phyloP scores from a whole-genome alignment of 163 green algal species.

The Scenedesmus sp. region DNA sequence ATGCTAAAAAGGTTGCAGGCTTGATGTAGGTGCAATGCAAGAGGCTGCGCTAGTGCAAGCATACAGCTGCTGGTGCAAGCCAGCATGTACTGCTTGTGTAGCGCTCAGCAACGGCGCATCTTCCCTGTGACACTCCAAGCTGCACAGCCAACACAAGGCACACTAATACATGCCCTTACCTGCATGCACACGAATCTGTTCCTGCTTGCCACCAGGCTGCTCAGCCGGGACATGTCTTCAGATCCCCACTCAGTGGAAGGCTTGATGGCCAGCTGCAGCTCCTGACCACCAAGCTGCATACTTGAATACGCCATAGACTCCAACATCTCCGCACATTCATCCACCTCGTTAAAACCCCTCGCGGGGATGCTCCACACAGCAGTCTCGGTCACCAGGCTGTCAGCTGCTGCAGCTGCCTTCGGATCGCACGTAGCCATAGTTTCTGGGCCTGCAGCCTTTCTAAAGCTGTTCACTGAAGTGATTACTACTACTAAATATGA shows the following conservation, averaged over 20 bases:
- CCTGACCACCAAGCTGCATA: not conserved
- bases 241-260: constrained; percentile 10
- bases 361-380: not conserved
- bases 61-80: not conserved
- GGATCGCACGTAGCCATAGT: not conserved
- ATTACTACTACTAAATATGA: constrained; percentile 9
- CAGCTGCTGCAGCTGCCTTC: not conserved
- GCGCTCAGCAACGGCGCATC: not conserved
- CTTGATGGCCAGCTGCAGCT: constrained; percentile 18
- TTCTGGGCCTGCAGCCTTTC: not conserved
- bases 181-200: constrained; percentile 61
- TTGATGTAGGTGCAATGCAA: not conserved
- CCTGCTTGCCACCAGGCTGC: not conserved
- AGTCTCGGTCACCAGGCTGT: not conserved
- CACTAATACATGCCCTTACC: not conserved
- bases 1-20: not conserved
- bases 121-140: not conserved
- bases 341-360: not conserved
- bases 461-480: not conserved
- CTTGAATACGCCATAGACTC: not conserved
- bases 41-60: not conserved
- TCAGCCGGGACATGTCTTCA: not conserved
- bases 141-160: not conserved
- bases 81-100: not conserved
- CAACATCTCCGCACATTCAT: not conserved